Evolutionary conservation across 192 early-diverging fungal genomes (phyloP).

Genomic region (Backusella sp.): DNA sequence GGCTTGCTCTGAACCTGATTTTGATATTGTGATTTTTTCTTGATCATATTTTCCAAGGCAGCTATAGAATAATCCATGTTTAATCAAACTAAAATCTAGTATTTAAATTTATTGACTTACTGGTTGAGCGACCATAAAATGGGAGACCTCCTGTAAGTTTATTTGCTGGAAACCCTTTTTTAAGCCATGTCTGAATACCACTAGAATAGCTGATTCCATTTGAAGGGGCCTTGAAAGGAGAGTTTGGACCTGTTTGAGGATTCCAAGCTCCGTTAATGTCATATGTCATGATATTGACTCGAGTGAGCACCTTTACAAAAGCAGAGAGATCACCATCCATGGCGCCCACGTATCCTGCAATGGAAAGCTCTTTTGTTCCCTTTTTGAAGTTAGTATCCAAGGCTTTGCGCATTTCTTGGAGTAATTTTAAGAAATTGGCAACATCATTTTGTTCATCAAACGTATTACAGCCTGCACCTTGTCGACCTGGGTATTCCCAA

Average conservation of each 20-base stretch:
- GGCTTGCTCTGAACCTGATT: constrained; percentile 16
- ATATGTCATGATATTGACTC: constrained; percentile 70
- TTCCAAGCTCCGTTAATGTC: constrained; percentile 63
- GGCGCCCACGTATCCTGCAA: constrained; percentile 62
- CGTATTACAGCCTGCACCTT: constrained; percentile 58
- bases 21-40: constrained; percentile 36
- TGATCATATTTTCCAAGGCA: constrained; percentile 33
- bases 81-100: neutral
- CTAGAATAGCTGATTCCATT: constrained; percentile 43
- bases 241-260: constrained; percentile 52
- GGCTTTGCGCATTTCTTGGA: constrained; percentile 54
- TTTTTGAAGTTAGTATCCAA: constrained; percentile 42
- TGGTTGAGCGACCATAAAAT: constrained; percentile 58
- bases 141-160: constrained; percentile 62
- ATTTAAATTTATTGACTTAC: constrained; percentile 9
- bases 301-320: constrained; percentile 58
- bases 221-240: constrained; percentile 36
- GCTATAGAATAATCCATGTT: constrained; percentile 15
- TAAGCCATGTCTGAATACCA: constrained; percentile 56
- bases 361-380: constrained; percentile 52
- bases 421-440: constrained; percentile 57
- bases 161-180: constrained; percentile 54
- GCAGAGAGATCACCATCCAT: constrained; percentile 62
- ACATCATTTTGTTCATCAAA: constrained; percentile 58
- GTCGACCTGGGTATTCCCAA: constrained; percentile 68